phyloP scores from a whole-genome alignment of 495 filamentous ascomycete genomes.

The Amorphotheca resinae region DNA sequence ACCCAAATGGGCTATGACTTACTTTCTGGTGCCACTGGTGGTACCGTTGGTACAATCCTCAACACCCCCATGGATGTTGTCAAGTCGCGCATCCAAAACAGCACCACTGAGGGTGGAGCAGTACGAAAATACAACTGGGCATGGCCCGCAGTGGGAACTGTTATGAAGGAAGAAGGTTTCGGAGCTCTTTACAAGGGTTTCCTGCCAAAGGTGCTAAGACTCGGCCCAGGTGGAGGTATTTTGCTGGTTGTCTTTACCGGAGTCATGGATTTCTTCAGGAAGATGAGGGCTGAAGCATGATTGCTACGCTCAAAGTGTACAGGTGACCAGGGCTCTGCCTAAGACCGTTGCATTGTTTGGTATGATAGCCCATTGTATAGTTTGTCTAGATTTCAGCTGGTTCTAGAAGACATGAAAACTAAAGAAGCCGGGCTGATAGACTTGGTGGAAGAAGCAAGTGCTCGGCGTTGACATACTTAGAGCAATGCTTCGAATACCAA shows the following conservation, averaged over 20 bases:
- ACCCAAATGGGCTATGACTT: conserved; percentile 77
- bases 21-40: conserved; percentile 74
- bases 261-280: conserved; percentile 79
- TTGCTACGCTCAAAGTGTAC: no score
- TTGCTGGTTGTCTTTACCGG: conserved; percentile 85
- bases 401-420: background rate
- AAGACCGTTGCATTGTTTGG: background rate
- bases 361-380: background rate
- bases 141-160: conserved; percentile 68
- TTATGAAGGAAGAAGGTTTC: conserved; percentile 90
- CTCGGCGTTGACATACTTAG: background rate
- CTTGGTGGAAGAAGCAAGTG: background rate
- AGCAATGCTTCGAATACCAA: no score
- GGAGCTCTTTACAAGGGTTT: conserved; percentile 94
- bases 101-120: conserved; percentile 61
- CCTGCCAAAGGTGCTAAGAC: conserved; percentile 81
- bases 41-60: conserved; percentile 82
- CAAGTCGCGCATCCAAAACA: conserved; percentile 96
- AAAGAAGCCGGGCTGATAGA: background rate
- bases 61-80: conserved; percentile 98
- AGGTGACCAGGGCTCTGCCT: no score
- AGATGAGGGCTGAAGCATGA: conserved; percentile 18
- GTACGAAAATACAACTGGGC: conserved; percentile 97
- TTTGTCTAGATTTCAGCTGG: background rate
- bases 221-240: conserved; percentile 85